Evolutionary conservation across 441 rosid species (phyloP), one percentile per base, ranked within the genome.

Genomic region (Metrosideros polymorpha): DNA sequence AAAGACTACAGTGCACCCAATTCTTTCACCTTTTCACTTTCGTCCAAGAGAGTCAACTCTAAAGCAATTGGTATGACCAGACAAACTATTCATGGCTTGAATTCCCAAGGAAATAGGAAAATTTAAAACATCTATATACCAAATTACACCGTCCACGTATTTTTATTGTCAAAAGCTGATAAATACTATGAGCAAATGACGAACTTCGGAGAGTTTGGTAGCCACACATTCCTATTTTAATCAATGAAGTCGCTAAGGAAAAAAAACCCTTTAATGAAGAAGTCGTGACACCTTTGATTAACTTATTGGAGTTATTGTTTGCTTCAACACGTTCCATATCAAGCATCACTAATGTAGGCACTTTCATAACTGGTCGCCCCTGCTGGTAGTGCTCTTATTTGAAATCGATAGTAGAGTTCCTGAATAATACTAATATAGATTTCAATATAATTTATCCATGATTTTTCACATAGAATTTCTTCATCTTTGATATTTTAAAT

Each of bases 271-370:
- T 29, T 9, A 66, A 9, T 35, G 19, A 66, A 35, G 4, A 35
- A 9, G 10, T 2, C 0, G 0, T 32, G 45, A 32, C 15, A 35
- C 7, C 0, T 0, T 5, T 27, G 9, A 35, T 19, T 35, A 66
- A 56, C 2, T 19, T 7, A 66, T 66, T 2, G 4, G 0, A 19
- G 2, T 19, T 66, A 66, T 35, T 35, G 1, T 0, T 6, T 0
- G 19, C 19, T 66, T 66, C 10, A 35, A 4, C 8, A 3, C 3
- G 4, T 35, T 35, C 0, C 45, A 66, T 66, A 27, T 7, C 9
- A 29, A 17, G 12, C 15, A 12, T 63, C 75, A 7, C 2, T 6
- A 1, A 30, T 29, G 12, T 19, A 35, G 3, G 25, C 45, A 66
- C 35, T 35, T 35, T 35, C 14, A 19, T 35, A 66, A 27, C 27